phyloP scores from a whole-genome alignment of 192 early-diverging fungal species.

The Umbelopsis sp. region DNA sequence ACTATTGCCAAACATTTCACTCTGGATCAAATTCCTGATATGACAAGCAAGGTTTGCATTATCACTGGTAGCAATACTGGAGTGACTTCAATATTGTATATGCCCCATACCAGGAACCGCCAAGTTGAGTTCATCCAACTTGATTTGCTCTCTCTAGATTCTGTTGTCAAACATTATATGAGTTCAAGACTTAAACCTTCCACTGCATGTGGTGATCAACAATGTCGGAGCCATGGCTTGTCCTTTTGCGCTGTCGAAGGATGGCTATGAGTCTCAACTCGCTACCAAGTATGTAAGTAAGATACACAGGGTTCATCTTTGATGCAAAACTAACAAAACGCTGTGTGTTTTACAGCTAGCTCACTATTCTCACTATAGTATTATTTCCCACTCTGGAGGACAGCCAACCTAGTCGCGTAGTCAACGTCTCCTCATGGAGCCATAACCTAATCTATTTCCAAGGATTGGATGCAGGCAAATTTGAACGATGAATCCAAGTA shows the following conservation, averaged over 20 bases:
- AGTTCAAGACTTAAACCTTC: conserved; percentile 36
- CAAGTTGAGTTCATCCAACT: conserved; percentile 28
- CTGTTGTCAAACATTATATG: conserved; percentile 38
- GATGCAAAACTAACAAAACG: background rate
- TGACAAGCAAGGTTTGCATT: conserved; percentile 45
- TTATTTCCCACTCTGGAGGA: conserved; percentile 31
- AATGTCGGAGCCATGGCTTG: conserved; percentile 65
- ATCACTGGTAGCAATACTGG: conserved; percentile 54
- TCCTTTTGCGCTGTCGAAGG: conserved; percentile 40
- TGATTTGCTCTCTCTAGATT: conserved; percentile 37
- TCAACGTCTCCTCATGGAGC: conserved; percentile 31
- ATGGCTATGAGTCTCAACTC: conserved; percentile 64
- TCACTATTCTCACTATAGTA: conserved; percentile 32
- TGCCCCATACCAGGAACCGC: conserved; percentile 22
- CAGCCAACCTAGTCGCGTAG: conserved; percentile 28
- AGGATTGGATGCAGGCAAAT: conserved; percentile 17
- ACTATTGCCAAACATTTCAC: background rate
- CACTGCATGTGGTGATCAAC: conserved; percentile 57
- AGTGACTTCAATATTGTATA: no score
- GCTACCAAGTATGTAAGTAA: conserved; percentile 50
- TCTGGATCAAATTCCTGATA: conserved; percentile 42
- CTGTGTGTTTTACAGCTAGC: conserved; percentile 25
- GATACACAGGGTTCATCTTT: no score
- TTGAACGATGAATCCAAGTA: conserved; percentile 33
- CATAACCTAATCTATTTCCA: conserved; percentile 8